These are phyloP conservation scores for Lathyrus aphaca DNA, from an alignment of 306 rosid genomes.

Conservation along the genomic window DNA sequence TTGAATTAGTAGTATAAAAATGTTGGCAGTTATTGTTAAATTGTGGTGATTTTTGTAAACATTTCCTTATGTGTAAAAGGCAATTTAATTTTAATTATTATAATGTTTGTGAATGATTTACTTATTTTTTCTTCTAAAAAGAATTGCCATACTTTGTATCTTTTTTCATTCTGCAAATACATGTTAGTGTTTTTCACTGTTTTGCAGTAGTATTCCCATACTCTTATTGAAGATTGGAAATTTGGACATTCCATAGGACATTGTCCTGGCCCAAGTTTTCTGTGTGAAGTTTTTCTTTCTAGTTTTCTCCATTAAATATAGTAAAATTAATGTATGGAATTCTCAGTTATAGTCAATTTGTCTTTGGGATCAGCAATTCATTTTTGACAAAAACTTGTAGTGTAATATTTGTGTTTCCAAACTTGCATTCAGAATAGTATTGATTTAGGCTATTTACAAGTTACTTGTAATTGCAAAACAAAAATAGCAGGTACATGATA, in stretches of 20 bases:
- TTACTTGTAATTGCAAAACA: not conserved
- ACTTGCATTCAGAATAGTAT: constrained; percentile 2
- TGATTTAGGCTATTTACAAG: constrained; percentile 2
- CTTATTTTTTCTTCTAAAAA: not conserved
- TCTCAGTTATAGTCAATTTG: constrained; percentile 15
- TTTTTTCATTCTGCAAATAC: not conserved
- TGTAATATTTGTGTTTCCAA: not conserved
- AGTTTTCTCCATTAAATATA: constrained; percentile 24
- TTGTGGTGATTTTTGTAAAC: constrained; percentile 6
- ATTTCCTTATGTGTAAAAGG: not conserved
- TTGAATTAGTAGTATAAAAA: not conserved
- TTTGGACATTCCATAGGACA: not conserved
- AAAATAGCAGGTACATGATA: not conserved
- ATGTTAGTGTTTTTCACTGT: constrained; percentile 5
- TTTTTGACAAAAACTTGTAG: constrained; percentile 28
- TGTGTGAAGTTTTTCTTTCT: not conserved
- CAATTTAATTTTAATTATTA: not conserved
- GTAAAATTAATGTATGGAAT: not conserved
- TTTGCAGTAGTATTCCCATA: not conserved
- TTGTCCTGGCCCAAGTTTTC: not conserved
- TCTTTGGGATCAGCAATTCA: constrained; percentile 20
- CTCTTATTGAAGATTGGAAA: not conserved
- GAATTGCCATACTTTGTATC: not conserved
- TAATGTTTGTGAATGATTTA: not conserved
- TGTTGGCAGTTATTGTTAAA: constrained; percentile 8